phyloP scores from a whole-genome alignment of 257 asterid genomes.

The Anisodus acutangulus region DNA sequence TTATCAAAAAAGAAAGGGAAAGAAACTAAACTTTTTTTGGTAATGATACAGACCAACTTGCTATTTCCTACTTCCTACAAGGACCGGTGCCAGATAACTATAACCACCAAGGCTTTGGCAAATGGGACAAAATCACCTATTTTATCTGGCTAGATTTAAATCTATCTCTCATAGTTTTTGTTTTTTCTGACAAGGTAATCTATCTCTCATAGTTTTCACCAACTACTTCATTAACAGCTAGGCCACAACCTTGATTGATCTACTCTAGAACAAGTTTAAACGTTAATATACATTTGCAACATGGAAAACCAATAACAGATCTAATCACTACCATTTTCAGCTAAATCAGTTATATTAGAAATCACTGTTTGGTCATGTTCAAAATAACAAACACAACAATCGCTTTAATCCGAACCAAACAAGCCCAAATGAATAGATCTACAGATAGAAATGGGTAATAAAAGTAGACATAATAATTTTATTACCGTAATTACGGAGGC shows the following conservation, averaged over 20 bases:
- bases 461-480: too few relatives aligned
- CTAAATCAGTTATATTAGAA: background rate
- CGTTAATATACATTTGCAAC: background rate
- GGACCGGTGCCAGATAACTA: background rate
- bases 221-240: too few relatives aligned
- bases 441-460: background rate
- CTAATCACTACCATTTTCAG: background rate
- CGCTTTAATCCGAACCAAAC: background rate
- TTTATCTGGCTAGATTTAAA: background rate
- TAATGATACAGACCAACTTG: background rate
- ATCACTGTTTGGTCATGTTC: background rate
- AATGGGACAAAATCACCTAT: background rate
- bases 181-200: background rate
- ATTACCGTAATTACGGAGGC: conserved; percentile 73
- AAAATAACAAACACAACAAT: background rate
- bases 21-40: background rate
- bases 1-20: background rate
- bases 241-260: background rate
- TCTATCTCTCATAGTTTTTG: background rate
- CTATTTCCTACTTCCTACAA: background rate
- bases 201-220: background rate
- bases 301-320: background rate
- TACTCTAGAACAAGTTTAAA: background rate
- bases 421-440: conserved; percentile 12
- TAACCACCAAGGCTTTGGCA: background rate